Conservation (phyloP, 176 grass and related monocot species). For the Hordeum marinum region DNA sequence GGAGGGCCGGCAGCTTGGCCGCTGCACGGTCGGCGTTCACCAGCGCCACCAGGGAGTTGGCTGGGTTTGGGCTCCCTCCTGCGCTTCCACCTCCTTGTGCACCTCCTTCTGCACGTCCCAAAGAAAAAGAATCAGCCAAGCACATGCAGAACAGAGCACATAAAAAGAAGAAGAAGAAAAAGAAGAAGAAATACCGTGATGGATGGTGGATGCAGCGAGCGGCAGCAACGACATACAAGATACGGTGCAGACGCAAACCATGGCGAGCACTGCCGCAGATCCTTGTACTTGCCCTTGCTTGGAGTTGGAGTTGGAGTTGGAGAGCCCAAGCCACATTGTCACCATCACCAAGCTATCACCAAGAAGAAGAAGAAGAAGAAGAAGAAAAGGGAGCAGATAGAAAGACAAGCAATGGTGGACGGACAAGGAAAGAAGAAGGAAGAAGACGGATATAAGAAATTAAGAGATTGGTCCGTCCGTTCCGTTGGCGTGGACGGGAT, state of each 20-base stretch:
- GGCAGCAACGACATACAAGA: neutral
- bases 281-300: neutral
- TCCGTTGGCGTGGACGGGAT: no score
- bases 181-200: conserved; percentile 3
- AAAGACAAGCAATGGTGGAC: no score
- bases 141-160: no score
- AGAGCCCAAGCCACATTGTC: conserved; percentile 2
- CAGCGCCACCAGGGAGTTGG: conserved; percentile 57
- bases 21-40: conserved; percentile 71
- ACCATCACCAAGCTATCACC: neutral
- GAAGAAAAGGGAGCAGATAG: no score
- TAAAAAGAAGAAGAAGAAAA: no score
- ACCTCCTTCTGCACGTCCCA: neutral
- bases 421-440: no score
- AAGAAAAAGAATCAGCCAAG: no score
- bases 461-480: no score
- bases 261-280: neutral
- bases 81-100: neutral
- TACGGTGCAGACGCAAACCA: neutral
- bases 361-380: neutral
- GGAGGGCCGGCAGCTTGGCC: conserved; percentile 47
- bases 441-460: no score
- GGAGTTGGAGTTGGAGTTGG: no score
- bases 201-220: conserved; percentile 6
- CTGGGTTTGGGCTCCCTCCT: conserved; percentile 77